These are phyloP conservation scores for Geotrichum europaeum DNA, from an alignment of 1,139 yeast genomes.

Conservation along the genomic window DNA sequence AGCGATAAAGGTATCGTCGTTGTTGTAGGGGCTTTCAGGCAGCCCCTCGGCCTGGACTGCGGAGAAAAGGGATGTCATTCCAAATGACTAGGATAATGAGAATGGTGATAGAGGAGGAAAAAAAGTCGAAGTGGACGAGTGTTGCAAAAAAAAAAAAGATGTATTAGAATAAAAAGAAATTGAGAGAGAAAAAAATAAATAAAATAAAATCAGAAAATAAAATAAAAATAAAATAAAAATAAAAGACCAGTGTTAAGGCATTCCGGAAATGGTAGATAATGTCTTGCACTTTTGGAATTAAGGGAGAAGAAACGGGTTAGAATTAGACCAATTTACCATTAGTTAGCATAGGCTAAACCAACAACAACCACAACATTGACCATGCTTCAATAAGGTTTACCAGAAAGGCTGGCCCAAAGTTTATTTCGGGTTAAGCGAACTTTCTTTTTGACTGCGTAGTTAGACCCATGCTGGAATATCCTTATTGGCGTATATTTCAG, in stretches of 20 bases:
- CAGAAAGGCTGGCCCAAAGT: too few species aligned
- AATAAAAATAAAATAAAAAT: background rate
- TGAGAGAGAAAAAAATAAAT: background rate
- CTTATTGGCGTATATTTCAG: background rate
- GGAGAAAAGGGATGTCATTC: slow-evolving; percentile 4
- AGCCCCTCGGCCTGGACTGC: slow-evolving; percentile 1
- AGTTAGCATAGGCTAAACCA: background rate
- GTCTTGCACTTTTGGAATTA: background rate
- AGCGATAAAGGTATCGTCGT: slow-evolving; percentile 13
- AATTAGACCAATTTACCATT: background rate
- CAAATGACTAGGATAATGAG: background rate
- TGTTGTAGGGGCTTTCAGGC: background rate
- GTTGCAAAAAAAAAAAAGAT: background rate
- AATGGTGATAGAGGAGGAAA: background rate
- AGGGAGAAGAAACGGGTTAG: background rate
- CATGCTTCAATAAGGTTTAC: too few species aligned
- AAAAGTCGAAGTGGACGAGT: background rate
- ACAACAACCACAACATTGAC: background rate
- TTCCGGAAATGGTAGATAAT: too few species aligned
- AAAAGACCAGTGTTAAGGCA: too few species aligned
- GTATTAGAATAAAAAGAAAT: background rate
- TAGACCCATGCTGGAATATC: background rate
- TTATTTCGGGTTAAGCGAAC: too few species aligned
- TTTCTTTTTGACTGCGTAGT: too few species aligned
- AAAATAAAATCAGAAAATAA: background rate